Conservation (phyloP, 169 alveolate species). For the Cryptosporidium ryanae region DNA sequence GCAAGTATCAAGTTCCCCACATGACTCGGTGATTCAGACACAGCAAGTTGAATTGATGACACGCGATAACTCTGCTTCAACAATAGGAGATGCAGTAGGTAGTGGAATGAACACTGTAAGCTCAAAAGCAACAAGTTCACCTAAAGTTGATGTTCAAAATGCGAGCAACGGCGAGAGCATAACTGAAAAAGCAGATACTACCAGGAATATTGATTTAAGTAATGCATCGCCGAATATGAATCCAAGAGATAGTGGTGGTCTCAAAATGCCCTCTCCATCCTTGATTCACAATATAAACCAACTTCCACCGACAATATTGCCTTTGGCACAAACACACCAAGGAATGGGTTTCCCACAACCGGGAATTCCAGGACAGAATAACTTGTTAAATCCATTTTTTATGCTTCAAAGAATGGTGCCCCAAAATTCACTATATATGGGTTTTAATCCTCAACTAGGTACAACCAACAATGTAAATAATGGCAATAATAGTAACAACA, state of each 20-base stretch:
- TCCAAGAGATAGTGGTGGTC: neutral
- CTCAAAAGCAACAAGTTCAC: neutral
- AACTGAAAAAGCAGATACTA: neutral
- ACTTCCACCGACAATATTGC: constrained; percentile 4
- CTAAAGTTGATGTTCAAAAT: neutral
- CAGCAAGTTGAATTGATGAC: neutral
- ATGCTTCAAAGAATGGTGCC: constrained; percentile 53
- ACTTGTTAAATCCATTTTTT: constrained; percentile 55
- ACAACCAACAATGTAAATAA: neutral
- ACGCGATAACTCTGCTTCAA: neutral
- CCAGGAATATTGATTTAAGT: neutral
- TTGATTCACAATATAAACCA: neutral
- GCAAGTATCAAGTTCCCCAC: neutral
- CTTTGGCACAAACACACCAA: neutral
- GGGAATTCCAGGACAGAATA: constrained; percentile 29
- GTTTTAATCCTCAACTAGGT: constrained; percentile 61
- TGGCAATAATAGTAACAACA: no score
- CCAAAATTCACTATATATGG: constrained; percentile 23
- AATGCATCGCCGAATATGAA: neutral
- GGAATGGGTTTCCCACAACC: constrained; percentile 35
- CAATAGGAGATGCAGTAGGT: neutral
- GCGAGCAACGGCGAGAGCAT: neutral
- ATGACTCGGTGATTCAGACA: neutral
- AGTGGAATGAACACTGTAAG: neutral
- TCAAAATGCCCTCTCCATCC: neutral